Evolutionary conservation across 176 grass and related monocot genomes (phyloP).

Genomic region (Triticum turgidum): DNA sequence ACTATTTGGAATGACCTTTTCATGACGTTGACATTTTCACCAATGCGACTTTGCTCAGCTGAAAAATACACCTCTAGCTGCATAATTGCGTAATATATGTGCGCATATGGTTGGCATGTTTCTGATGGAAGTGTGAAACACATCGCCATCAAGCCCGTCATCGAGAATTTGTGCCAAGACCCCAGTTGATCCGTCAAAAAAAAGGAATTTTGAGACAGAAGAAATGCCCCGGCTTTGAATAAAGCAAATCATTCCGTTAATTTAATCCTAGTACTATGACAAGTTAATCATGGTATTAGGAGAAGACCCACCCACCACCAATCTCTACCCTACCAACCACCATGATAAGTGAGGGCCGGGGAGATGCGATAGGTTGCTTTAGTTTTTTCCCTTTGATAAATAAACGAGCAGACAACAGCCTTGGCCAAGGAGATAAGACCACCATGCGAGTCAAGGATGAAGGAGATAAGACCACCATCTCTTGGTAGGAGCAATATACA

Average conservation of each 20-base stretch:
- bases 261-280: background rate
- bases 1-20: background rate
- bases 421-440: slow-evolving; percentile 10
- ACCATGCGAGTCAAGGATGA: slow-evolving; percentile 22
- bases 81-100: background rate
- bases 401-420: background rate
- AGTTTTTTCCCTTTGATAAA: slow-evolving; percentile 46
- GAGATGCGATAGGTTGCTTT: slow-evolving; percentile 40
- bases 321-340: slow-evolving; percentile 20
- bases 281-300: background rate
- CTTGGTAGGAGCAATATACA: background rate
- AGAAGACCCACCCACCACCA: background rate
- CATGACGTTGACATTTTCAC: background rate
- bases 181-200: background rate
- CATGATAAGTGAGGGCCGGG: slow-evolving; percentile 40
- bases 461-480: background rate
- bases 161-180: background rate
- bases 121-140: background rate
- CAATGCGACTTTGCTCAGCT: background rate
- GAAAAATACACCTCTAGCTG: background rate
- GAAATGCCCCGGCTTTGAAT: background rate
- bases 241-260: background rate
- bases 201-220: background rate
- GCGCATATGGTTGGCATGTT: background rate
- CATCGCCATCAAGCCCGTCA: background rate